Evolutionary conservation across 1,284 basidiomycete species (phyloP).

Genomic region (Neolentinus lepideus): DNA sequence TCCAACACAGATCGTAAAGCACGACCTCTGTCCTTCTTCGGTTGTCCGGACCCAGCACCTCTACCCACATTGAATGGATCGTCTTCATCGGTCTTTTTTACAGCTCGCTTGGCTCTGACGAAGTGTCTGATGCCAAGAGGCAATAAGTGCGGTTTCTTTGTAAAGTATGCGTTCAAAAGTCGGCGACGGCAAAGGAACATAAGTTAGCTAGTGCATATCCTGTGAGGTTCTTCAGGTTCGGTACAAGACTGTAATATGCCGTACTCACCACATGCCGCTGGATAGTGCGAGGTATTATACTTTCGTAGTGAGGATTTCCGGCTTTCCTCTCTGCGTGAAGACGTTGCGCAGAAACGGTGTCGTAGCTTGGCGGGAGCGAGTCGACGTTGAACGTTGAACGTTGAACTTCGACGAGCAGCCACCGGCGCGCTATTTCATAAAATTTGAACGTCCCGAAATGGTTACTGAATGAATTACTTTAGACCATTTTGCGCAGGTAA

Average conservation of each 20-base stretch:
- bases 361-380: too few species aligned
- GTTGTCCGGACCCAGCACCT: neutral
- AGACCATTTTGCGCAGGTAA: too few species aligned
- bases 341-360: neutral
- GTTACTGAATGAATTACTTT: too few species aligned
- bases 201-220: constrained; percentile 35
- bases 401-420: too few species aligned
- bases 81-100: neutral
- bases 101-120: neutral
- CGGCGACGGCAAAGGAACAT: constrained; percentile 47
- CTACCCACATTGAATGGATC: neutral
- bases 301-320: neutral
- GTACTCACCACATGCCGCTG: neutral
- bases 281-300: neutral
- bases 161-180: constrained; percentile 29
- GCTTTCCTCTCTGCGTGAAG: neutral
- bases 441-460: too few species aligned
- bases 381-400: too few species aligned
- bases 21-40: neutral
- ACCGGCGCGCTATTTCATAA: too few species aligned
- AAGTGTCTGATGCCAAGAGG: constrained; percentile 8
- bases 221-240: neutral
- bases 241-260: neutral
- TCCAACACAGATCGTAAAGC: neutral
- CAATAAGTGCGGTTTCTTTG: constrained; percentile 14